Evolutionary conservation across 2,329 filamentous ascomycete species (phyloP).

Genomic region (Exophiala dermatitidis): DNA sequence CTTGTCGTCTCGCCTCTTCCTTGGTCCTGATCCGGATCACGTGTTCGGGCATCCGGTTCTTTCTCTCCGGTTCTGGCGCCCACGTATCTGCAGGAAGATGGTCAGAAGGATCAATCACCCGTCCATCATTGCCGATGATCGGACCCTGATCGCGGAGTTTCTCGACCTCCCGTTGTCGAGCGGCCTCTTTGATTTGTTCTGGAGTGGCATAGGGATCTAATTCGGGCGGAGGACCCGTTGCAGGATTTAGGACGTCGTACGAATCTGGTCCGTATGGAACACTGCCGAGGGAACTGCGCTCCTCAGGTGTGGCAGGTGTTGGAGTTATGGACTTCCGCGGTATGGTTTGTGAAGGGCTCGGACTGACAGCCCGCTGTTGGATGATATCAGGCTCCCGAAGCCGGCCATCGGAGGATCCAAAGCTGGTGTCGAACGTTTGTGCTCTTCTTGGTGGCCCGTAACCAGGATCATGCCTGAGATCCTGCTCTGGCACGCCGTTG

Average conservation of each 20-base stretch:
- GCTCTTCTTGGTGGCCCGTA: constrained; percentile 13
- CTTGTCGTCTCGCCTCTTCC: constrained; percentile 22
- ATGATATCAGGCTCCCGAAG: constrained; percentile 32
- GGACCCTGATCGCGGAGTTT: constrained; percentile 44
- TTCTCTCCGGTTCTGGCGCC: constrained; percentile 59
- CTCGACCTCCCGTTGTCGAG: constrained; percentile 35
- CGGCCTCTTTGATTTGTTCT: constrained; percentile 35
- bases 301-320: constrained; percentile 39
- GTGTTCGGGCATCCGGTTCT: constrained; percentile 44
- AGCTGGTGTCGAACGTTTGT: constrained; percentile 17
- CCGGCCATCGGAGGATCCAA: constrained; percentile 15
- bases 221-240: constrained; percentile 31
- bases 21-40: constrained; percentile 41
- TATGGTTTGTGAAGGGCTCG: constrained; percentile 31
- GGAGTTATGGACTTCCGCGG: constrained; percentile 56
- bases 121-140: constrained; percentile 57
- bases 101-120: constrained; percentile 59
- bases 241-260: constrained; percentile 53
- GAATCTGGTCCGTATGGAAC: constrained; percentile 56
- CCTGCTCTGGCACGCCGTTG: constrained; percentile 5
- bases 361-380: constrained; percentile 39
- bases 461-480: constrained; percentile 10
- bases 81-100: constrained; percentile 58
- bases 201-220: constrained; percentile 36
- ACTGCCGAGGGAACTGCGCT: constrained; percentile 35